Percentiles rank a stretch among this genome's conserved stretches.
These are phyloP conservation scores for Volutella citrinella DNA, from an alignment of 2,329 filamentous ascomycete species.

Conservation along the genomic window DNA sequence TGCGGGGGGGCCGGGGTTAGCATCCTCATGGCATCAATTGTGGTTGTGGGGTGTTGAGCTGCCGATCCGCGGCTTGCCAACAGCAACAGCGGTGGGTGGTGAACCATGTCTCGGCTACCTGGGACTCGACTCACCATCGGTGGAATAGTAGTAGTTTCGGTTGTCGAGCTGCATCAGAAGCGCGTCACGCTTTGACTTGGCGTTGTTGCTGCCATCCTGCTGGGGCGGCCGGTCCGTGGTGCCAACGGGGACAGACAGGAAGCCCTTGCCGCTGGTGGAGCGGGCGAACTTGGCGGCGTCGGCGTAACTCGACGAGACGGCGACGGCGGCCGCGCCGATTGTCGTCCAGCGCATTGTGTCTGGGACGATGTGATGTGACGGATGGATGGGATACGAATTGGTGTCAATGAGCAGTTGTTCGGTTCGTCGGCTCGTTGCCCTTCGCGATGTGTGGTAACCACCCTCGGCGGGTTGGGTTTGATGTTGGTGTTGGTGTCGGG, in stretches of 20 bases:
- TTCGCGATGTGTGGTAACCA: too few relatives aligned
- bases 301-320: constrained; percentile 11
- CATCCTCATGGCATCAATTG: too few relatives aligned
- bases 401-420: constrained; percentile 3
- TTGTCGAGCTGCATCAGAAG: constrained; percentile 33
- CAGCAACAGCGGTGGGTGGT: too few relatives aligned
- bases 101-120: too few relatives aligned
- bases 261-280: constrained; percentile 33
- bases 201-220: not conserved
- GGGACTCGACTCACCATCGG: constrained; percentile 29
- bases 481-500: too few relatives aligned
- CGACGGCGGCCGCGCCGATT: constrained; percentile 12
- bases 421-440: not conserved
- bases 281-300: constrained; percentile 24
- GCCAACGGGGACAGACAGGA: constrained; percentile 34
- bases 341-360: constrained; percentile 23
- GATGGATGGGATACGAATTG: not conserved
- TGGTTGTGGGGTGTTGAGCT: too few relatives aligned
- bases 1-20: constrained; percentile 23
- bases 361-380: not conserved
- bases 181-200: constrained; percentile 21
- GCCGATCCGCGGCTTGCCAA: too few relatives aligned
- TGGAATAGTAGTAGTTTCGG: constrained; percentile 37
- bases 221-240: constrained; percentile 25
- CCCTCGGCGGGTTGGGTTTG: too few relatives aligned